phyloP scores from a whole-genome alignment of 2,329 filamentous ascomycete genomes.

The Dactylellina sp. region DNA sequence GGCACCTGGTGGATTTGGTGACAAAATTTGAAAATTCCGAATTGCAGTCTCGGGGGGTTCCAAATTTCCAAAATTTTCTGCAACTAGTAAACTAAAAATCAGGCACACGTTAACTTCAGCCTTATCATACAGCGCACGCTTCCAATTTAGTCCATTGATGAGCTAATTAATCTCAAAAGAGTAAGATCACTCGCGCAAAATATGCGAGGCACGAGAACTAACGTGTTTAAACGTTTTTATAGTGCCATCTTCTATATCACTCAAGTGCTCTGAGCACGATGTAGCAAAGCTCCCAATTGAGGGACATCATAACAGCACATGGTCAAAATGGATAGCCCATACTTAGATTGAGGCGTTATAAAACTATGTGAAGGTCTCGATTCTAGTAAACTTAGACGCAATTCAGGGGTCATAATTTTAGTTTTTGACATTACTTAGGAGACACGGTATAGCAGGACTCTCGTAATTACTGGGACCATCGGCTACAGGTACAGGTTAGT shows the following conservation, averaged over 20 bases:
- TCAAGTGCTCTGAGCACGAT: constrained; percentile 36
- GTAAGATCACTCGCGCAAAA: constrained; percentile 23
- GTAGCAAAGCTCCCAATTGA: constrained; percentile 41
- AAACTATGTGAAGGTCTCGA: neutral
- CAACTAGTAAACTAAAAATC: neutral
- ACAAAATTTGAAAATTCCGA: no score
- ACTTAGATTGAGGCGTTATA: constrained; percentile 14
- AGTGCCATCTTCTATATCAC: constrained; percentile 12
- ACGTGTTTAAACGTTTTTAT: constrained; percentile 9
- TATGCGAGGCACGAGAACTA: constrained; percentile 10
- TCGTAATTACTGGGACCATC: no score
- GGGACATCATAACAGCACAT: constrained; percentile 29
- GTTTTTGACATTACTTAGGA: neutral
- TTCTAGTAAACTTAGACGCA: neutral
- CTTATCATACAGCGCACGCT: neutral
- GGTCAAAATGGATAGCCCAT: constrained; percentile 8
- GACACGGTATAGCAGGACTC: no score
- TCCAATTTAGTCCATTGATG: neutral
- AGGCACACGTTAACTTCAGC: neutral
- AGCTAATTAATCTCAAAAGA: constrained; percentile 1
- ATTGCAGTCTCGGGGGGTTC: no score
- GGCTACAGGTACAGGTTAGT: no score
- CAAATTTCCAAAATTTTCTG: no score
- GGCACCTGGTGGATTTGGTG: no score
- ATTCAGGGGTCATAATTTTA: constrained; percentile 3